These are phyloP conservation scores for Mortierella sp. DNA, from an alignment of 371 early-diverging fungal species.

Conservation along the genomic window DNA sequence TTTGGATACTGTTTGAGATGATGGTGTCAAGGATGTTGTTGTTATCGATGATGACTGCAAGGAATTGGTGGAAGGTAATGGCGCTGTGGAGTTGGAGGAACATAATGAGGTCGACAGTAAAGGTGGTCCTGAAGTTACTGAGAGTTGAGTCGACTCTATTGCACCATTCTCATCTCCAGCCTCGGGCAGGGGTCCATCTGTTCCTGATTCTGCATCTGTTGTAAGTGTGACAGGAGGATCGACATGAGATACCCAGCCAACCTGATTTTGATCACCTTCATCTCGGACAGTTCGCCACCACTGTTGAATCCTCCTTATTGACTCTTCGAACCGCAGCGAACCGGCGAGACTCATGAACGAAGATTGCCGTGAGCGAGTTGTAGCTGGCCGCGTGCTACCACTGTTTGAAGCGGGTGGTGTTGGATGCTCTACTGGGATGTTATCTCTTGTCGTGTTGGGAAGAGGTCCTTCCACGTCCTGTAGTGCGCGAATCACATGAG, in stretches of 20 bases:
- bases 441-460: neutral
- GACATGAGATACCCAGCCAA: conserved; percentile 18
- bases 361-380: conserved; percentile 15
- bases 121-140: neutral
- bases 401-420: neutral
- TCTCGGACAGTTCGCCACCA: conserved; percentile 43
- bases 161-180: neutral
- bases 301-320: conserved; percentile 20
- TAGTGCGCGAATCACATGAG: conserved; percentile 40
- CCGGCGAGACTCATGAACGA: conserved; percentile 24
- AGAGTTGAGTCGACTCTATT: neutral
- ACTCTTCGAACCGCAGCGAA: conserved; percentile 24
- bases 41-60: neutral
- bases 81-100: neutral
- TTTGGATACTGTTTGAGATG: neutral
- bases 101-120: neutral
- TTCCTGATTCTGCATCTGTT: neutral
- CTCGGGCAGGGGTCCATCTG: neutral
- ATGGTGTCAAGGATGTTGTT: neutral
- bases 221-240: neutral
- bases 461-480: conserved; percentile 1
- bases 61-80: neutral
- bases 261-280: conserved; percentile 12
- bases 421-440: neutral
- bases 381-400: neutral